A percentile compares a stretch with the other conserved stretches of the same genome.
These are phyloP conservation scores for Huntiella omanensis DNA, from an alignment of 2,329 filamentous ascomycete genomes.

Conservation along the genomic window DNA sequence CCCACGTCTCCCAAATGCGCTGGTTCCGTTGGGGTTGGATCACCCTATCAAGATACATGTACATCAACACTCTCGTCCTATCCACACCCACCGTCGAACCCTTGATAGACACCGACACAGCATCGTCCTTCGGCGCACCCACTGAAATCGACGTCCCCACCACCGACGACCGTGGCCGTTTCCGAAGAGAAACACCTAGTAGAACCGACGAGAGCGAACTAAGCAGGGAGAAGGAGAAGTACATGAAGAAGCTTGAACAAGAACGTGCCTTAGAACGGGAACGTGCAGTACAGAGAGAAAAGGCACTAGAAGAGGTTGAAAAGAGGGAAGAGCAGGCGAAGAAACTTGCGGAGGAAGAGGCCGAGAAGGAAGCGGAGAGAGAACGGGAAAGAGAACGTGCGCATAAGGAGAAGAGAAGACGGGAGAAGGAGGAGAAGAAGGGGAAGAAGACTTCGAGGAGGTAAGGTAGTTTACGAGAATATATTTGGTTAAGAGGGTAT, in stretches of 20 bases:
- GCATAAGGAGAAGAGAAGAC: not conserved
- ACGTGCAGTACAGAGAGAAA: not conserved
- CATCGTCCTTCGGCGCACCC: slow-evolving; percentile 1
- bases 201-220: not conserved
- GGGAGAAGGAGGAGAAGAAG: not conserved
- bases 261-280: slow-evolving; percentile 3
- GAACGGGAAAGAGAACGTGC: not conserved
- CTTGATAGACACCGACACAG: not conserved
- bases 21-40: slow-evolving; percentile 99
- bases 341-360: not conserved
- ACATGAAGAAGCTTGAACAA: slow-evolving; percentile 5
- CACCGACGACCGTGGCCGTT: not conserved
- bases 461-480: no score
- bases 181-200: not conserved
- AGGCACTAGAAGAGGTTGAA: not conserved
- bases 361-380: not conserved
- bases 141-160: not conserved
- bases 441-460: not conserved
- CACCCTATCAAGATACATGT: slow-evolving; percentile 77
- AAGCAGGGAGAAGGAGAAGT: slow-evolving; percentile 7
- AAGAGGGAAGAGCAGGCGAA: not conserved
- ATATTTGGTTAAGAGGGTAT: no score
- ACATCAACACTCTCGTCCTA: slow-evolving; percentile 66
- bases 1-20: slow-evolving; percentile 89
- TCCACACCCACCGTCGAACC: slow-evolving; percentile 20